These are phyloP conservation scores for Diaporthe citrichinensis DNA, from an alignment of 2,329 filamentous ascomycete species.

Conservation along the genomic window DNA sequence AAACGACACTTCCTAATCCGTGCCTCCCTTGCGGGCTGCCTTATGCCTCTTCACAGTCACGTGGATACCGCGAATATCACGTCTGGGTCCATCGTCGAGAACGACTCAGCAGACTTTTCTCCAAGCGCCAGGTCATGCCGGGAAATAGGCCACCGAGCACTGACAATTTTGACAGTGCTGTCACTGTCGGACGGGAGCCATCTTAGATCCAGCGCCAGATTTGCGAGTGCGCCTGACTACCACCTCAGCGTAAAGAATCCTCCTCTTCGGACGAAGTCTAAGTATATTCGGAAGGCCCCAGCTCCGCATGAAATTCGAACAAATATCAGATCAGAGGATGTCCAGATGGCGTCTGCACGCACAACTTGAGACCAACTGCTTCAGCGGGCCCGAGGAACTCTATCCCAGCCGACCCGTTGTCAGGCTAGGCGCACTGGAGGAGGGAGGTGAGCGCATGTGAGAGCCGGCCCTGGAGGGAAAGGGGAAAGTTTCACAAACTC, in stretches of 20 bases:
- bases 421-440: background rate
- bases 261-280: slow-evolving; percentile 12
- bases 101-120: background rate
- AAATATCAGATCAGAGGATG: slow-evolving; percentile 27
- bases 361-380: slow-evolving; percentile 21
- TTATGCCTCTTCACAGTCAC: background rate
- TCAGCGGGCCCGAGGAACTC: slow-evolving; percentile 8
- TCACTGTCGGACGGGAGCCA: slow-evolving; percentile 24
- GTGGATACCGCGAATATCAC: background rate
- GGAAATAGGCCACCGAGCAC: slow-evolving; percentile 5
- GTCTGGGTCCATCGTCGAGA: background rate
- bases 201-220: slow-evolving; percentile 26
- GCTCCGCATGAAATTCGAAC: slow-evolving; percentile 21
- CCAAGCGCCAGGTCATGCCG: background rate
- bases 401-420: slow-evolving; percentile 2
- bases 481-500: slow-evolving; percentile 12
- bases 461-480: background rate
- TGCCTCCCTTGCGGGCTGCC: slow-evolving; percentile 19
- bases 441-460: background rate
- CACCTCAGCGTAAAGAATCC: background rate
- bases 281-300: slow-evolving; percentile 25
- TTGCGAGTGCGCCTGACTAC: slow-evolving; percentile 5
- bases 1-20: background rate
- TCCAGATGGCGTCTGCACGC: slow-evolving; percentile 30
- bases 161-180: slow-evolving; percentile 20